Percentiles rank a stretch among this genome's conserved stretches.
Conservation (phyloP, 2,329 filamentous ascomycete species). For the Sporothrix euskadiensis region DNA sequence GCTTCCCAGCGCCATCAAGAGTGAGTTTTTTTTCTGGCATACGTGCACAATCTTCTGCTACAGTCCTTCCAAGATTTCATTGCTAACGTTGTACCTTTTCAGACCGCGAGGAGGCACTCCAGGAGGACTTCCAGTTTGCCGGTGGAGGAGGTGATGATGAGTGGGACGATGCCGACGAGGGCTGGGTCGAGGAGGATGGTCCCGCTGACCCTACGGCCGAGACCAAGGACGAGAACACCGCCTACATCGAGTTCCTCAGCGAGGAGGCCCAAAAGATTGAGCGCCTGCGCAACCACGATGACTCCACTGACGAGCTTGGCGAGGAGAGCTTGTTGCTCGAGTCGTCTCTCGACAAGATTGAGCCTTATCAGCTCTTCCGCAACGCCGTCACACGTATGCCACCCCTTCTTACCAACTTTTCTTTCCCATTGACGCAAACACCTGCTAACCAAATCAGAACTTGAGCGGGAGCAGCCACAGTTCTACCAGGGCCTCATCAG, state of each 20-base stretch:
- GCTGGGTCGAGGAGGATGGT: constrained; percentile 75
- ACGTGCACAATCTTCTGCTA: too few species aligned
- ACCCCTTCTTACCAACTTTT: neutral
- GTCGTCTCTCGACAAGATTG: constrained; percentile 89
- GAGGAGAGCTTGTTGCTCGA: constrained; percentile 93
- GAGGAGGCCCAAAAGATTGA: constrained; percentile 90
- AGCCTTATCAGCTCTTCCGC: constrained; percentile 90
- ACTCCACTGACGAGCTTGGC: constrained; percentile 83
- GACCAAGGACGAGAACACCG: constrained; percentile 83
- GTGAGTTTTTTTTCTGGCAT: neutral
- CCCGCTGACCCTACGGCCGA: constrained; percentile 49
- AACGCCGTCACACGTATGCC: constrained; percentile 76
- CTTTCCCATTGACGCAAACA: too few species aligned
- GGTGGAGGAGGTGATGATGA: constrained; percentile 72
- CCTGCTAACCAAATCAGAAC: constrained; percentile 52
- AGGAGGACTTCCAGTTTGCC: constrained; percentile 78
- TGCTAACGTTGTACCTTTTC: neutral
- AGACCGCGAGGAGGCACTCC: constrained; percentile 83
- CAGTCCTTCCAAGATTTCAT: neutral
- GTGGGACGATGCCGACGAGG: constrained; percentile 77
- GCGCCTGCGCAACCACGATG: constrained; percentile 61
- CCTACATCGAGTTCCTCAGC: constrained; percentile 94
- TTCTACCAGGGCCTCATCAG: constrained; percentile 80
- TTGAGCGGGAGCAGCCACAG: constrained; percentile 88
- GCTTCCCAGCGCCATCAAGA: constrained; percentile 81